Base-by-base conservation (phyloP, 768 basidiomycete genomes). In the Xerocomellus intermedius region DNA sequence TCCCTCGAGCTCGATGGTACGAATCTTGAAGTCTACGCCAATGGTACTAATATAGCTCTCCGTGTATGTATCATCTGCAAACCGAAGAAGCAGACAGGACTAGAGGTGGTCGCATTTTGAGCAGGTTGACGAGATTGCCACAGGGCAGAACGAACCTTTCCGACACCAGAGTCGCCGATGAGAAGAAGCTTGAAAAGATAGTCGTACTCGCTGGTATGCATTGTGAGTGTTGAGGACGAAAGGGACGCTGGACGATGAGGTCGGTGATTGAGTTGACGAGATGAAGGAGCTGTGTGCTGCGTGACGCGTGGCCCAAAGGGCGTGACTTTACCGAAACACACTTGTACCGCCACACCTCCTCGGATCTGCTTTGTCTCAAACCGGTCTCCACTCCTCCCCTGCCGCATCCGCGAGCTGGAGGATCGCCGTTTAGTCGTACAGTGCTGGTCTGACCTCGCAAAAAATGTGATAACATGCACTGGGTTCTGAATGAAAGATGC, bases 11-110 rank as follows among this genome's bases (percentile, higher is more conserved):
- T 98, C 96, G 75, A 98, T 98, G 35, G 96, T 98, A 57, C 96
- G 85, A 77, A 98, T 98, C 87, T 95, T 96, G 79, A 97, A 97
- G 79, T 97, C 94, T 55, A 98, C 94, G 61, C 97, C 97, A 74
- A 98, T 98, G 37, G 96, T 98, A 55, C 88, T 91, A 70, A 98
- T 95, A 75, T 96, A 98, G 64, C 90, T 93, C 72, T 96, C 94
- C 49, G 96, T 97, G 80, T 95, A 98, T 48, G 94, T 91, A 73
- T 98, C 96, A 75, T 98, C 96, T 57, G 91, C 90, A 66, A 94
- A 94, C 71, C 92, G 92, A 62, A 94, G 81, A 59, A 94, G 85
- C 63, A 94, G 78, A 76, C 91, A 94, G 45, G 95, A 98, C 88
- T 98, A 74, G 50, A 72, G 73, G 61, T 44, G n/a, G 50, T 47